Base-by-base conservation (phyloP, 2,329 filamentous ascomycete genomes). In the Phoma herbarum region DNA sequence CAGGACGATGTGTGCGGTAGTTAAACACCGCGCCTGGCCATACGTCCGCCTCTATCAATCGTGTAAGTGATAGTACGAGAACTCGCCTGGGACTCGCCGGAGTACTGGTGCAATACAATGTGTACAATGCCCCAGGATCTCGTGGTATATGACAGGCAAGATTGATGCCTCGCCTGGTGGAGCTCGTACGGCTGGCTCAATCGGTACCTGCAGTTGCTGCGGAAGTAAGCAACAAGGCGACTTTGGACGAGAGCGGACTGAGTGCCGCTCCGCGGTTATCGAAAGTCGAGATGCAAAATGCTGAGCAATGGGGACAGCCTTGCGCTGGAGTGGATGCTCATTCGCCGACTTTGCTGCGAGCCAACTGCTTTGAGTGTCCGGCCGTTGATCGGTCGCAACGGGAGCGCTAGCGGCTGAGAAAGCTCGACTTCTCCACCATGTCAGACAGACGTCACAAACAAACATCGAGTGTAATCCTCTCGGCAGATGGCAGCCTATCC, bases 371-470 rank as follows among this genome's bases (percentile, higher is more conserved):
- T 29, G n/a, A 44, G 35, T n/a, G 28, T 28, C 31, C 4, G 9
- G 18, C 56, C 33, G 51, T 45, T 48, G 39, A 55, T 41, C 47
- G 28, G 28, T 49, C 26, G 43, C 49, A 23, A 53, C 60, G 61
- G 56, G 42, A 46, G 45, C 47, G 42, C 60, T 71, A 71, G 65
- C 62, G 68, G 63, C 68, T 69, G 52, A 62, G 41, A 66, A 64
- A 48, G 26, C 23, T 29, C 28, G 29, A 61, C 37, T 14, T 48
- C 52, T 68, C 57, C 50, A 65, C 49, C 60, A 68, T 72, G 71
- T 76, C 73, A 75, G 71, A 59, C 52, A 64, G 62, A 70, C 73
- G 73, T 76, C 73, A 75, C 49, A 41, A 43, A 49, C 50, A 58
- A 53, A 71, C 48, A 61, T 51, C 33, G 43, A 57, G 39, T 22